Evolutionary conservation across 2,329 filamentous ascomycete genomes (phyloP), one percentile per base, ranked within the genome.

Genomic region (Ophiostoma tasmaniense): DNA sequence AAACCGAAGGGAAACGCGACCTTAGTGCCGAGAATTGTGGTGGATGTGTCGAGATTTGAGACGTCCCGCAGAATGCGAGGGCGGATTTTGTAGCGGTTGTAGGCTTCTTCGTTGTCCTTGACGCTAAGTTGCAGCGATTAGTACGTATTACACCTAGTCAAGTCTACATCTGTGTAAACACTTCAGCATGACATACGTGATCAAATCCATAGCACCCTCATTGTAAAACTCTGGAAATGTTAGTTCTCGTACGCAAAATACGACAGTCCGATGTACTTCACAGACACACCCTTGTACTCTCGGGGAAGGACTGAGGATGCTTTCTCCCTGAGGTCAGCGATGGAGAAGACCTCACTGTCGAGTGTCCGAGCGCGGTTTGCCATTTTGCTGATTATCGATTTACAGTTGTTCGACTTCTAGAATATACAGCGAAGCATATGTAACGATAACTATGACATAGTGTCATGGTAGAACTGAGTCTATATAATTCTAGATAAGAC

Each of bases 1-100:
- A 87, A 81, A 13, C 83, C 83, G 2, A 88, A 76, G 0, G 85
- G 85, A 2, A 87, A 78, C 0, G 78, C 74, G 10, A 70, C 64
- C 3, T 67, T 67, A 17, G 68, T 45, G 62, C 75, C 73, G 8
- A 78, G 73, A 66, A 79, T 71, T 0, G 64, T 68, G 8, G 67
- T 70, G 2, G 64, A 39, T 25, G 74, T 70, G 1, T 75, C 73
- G 5, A 74, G 68, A 28, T 61, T 68, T 13, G 37, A 66, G 4
- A 78, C 76, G 64, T 76, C 73, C 33, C 74, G 74, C 45, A 79
- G 71, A 8, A 79, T 72, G 14, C 76, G 75, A n/a, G 78, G 77
- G 7, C 76, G 74, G 71, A 72, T 64, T 17, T 62, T 69, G 52
- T 69, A 69, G 52, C 67, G 67, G 52, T 71, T 67, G 35, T 69